phyloP scores from a whole-genome alignment of 352 stramenopile genomes.

The Globisporangium takayamanum region DNA sequence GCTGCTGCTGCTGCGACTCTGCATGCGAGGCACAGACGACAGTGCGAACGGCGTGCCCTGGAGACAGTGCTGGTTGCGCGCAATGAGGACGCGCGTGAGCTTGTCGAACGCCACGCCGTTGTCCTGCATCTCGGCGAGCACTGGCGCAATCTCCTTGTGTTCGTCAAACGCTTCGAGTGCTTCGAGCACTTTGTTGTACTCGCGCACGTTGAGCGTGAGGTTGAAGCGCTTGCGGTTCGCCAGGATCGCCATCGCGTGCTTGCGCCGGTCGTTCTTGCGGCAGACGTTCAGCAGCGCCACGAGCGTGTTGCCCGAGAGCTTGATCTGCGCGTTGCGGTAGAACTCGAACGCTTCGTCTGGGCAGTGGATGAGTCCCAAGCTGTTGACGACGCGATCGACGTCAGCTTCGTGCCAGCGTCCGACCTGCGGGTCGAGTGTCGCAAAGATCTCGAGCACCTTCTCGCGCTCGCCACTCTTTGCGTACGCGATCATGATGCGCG shows the following conservation, averaged over 20 bases:
- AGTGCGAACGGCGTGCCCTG: slow-evolving; percentile 18
- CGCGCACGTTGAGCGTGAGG: slow-evolving; percentile 27
- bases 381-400: slow-evolving; percentile 46
- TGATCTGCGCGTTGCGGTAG: slow-evolving; percentile 35
- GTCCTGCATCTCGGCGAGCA: slow-evolving; percentile 41
- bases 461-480: slow-evolving; percentile 26
- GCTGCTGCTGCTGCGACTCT: not conserved
- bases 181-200: slow-evolving; percentile 41
- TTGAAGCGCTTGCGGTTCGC: slow-evolving; percentile 50
- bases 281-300: slow-evolving; percentile 45
- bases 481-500: slow-evolving; percentile 36
- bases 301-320: slow-evolving; percentile 37
- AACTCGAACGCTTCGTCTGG: slow-evolving; percentile 55
- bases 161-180: slow-evolving; percentile 32
- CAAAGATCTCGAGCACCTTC: slow-evolving; percentile 26
- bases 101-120: slow-evolving; percentile 21
- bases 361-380: slow-evolving; percentile 28
- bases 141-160: slow-evolving; percentile 22
- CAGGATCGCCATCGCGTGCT: slow-evolving; percentile 44
- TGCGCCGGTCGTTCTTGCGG: slow-evolving; percentile 23
- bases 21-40: not conserved
- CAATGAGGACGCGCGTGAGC: slow-evolving; percentile 23
- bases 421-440: slow-evolving; percentile 20
- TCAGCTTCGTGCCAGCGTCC: slow-evolving; percentile 38
- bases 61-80: slow-evolving; percentile 30